Evolutionary conservation across 2,329 filamentous ascomycete species (phyloP).

Genomic region (Colletotrichum viniferum): DNA sequence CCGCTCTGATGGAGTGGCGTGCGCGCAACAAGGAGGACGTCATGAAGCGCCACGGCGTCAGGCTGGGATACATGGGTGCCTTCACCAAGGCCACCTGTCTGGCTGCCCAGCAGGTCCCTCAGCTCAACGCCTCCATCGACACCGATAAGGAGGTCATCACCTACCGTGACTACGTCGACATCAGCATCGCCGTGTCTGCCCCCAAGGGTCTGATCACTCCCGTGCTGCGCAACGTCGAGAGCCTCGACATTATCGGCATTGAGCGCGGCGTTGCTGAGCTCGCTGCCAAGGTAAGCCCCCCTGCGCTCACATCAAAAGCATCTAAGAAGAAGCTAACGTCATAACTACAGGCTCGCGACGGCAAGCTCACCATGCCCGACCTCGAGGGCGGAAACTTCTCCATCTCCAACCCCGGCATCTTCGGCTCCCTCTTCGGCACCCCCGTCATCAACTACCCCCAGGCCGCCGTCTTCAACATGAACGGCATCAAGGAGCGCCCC

Average conservation of each 20-base stretch:
- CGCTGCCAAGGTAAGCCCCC: slow-evolving; percentile 63
- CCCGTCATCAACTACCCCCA: slow-evolving; percentile 80
- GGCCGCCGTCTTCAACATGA: slow-evolving; percentile 65
- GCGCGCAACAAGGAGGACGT: slow-evolving; percentile 66
- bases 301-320: accelerated
- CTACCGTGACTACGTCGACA: slow-evolving; percentile 70
- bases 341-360: slow-evolving; percentile 62
- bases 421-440: slow-evolving; percentile 55
- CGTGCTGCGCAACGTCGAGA: slow-evolving; percentile 72
- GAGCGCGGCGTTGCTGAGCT: slow-evolving; percentile 66
- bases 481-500: slow-evolving; percentile 59
- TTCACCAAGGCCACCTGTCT: slow-evolving; percentile 73
- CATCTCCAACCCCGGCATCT: slow-evolving; percentile 83
- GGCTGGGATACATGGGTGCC: slow-evolving; percentile 76
- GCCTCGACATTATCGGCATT: slow-evolving; percentile 35
- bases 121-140: slow-evolving; percentile 66
- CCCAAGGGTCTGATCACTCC: slow-evolving; percentile 75
- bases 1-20: slow-evolving; percentile 68
- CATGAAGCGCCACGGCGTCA: slow-evolving; percentile 31
- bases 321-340: neutral
- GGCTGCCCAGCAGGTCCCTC: slow-evolving; percentile 71
- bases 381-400: slow-evolving; percentile 80
- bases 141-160: slow-evolving; percentile 63
- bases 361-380: slow-evolving; percentile 78
- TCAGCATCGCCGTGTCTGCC: slow-evolving; percentile 76